Percentiles rank a stretch among this genome's conserved stretches.
These are phyloP conservation scores for Ilex aquifolium DNA, from an alignment of 257 asterid genomes.

Conservation along the genomic window DNA sequence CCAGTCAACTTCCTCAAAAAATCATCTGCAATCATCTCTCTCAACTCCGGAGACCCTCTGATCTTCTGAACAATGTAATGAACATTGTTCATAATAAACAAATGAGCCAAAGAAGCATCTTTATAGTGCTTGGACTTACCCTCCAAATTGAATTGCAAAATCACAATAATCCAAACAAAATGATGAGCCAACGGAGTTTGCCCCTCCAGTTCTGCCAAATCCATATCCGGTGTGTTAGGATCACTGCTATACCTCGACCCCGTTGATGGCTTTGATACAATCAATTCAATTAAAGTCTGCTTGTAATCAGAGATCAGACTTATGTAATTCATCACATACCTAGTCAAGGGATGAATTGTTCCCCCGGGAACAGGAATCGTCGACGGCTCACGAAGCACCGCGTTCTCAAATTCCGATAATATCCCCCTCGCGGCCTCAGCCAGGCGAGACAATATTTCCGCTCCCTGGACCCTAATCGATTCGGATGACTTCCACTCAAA, in stretches of 20 bases:
- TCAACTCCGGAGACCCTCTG: slow-evolving; percentile 65
- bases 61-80: slow-evolving; percentile 80
- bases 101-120: slow-evolving; percentile 71
- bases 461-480: slow-evolving; percentile 65
- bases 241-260: slow-evolving; percentile 63
- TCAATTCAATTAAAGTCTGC: slow-evolving; percentile 54
- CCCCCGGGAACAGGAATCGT: slow-evolving; percentile 84
- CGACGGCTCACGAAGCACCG: slow-evolving; percentile 77
- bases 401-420: slow-evolving; percentile 75
- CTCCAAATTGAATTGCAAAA: slow-evolving; percentile 74
- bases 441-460: slow-evolving; percentile 70
- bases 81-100: slow-evolving; percentile 89
- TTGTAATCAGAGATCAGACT: slow-evolving; percentile 79
- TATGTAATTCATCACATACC: slow-evolving; percentile 88
- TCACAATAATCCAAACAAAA: slow-evolving; percentile 71
- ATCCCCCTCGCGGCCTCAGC: slow-evolving; percentile 83
- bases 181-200: slow-evolving; percentile 64
- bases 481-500: slow-evolving; percentile 64
- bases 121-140: slow-evolving; percentile 69
- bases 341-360: slow-evolving; percentile 80
- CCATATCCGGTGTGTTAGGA: slow-evolving; percentile 67
- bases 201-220: slow-evolving; percentile 57
- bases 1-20: slow-evolving; percentile 56
- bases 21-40: slow-evolving; percentile 83
- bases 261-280: slow-evolving; percentile 63